Conservation (phyloP, 1,139 yeast species). For the Scheffersomyces cryptocercus region DNA sequence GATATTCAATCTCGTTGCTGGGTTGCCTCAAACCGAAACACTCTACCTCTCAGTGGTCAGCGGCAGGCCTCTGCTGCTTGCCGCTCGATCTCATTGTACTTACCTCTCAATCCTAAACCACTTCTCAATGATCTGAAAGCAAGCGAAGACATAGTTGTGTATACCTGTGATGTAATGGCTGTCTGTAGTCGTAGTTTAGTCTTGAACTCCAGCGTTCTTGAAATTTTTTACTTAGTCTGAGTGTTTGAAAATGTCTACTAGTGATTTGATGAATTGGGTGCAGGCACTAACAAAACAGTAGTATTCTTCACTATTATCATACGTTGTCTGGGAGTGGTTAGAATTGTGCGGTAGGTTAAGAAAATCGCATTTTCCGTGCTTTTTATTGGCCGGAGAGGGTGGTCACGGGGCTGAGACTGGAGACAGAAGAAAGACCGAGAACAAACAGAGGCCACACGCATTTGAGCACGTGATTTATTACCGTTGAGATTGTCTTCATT, state of each 20-base stretch:
- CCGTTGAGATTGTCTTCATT: too few species aligned
- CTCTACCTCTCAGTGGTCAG: neutral
- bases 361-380: slow-evolving; percentile 14
- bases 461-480: too few species aligned
- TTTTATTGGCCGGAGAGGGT: slow-evolving; percentile 23
- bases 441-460: too few species aligned
- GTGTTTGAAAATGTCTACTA: neutral
- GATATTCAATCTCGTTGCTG: neutral
- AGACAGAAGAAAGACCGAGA: neutral
- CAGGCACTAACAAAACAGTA: neutral
- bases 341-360: too few species aligned
- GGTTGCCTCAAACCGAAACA: neutral
- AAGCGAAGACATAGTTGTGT: slow-evolving; percentile 37
- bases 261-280: neutral
- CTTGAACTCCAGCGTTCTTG: neutral
- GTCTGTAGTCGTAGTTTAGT: slow-evolving; percentile 2
- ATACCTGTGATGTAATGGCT: slow-evolving; percentile 2
- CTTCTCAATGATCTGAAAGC: slow-evolving; percentile 58
- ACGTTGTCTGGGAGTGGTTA: too few species aligned
- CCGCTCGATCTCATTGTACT: slow-evolving; percentile 12
- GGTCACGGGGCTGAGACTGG: neutral
- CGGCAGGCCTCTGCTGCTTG: too few species aligned
- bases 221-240: neutral
- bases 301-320: too few species aligned
- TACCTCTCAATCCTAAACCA: slow-evolving; percentile 47